phyloP scores from a whole-genome alignment of 2,329 filamentous ascomycete species.

The Pestalotiopsis sp. region DNA sequence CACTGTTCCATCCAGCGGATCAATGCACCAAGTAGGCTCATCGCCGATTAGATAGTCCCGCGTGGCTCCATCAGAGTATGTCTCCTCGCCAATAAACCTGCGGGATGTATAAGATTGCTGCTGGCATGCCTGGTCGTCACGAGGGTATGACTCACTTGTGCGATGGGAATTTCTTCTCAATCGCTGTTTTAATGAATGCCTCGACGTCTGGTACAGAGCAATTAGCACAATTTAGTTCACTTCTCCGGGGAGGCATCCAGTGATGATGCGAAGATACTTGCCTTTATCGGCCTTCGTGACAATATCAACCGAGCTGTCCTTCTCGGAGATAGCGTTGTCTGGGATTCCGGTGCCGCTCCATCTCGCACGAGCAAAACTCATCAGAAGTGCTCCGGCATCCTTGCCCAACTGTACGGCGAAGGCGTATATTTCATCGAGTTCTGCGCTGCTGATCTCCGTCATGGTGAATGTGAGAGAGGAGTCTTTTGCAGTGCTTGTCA shows the following conservation, averaged over 20 bases:
- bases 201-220: slow-evolving; percentile 62
- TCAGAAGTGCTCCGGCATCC: slow-evolving; percentile 68
- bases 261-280: slow-evolving; percentile 33
- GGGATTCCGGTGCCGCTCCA: slow-evolving; percentile 40
- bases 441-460: slow-evolving; percentile 36
- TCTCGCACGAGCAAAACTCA: slow-evolving; percentile 63
- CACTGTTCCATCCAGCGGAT: slow-evolving; percentile 78
- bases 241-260: background rate
- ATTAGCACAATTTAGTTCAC: background rate
- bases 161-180: slow-evolving; percentile 61
- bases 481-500: background rate
- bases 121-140: background rate
- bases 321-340: slow-evolving; percentile 57
- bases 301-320: slow-evolving; percentile 76
- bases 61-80: slow-evolving; percentile 69
- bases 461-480: slow-evolving; percentile 9
- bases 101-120: background rate
- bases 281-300: slow-evolving; percentile 78
- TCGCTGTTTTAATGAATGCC: slow-evolving; percentile 65
- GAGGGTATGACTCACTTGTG: slow-evolving; percentile 58
- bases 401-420: slow-evolving; percentile 74
- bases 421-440: slow-evolving; percentile 67
- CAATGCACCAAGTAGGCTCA: slow-evolving; percentile 73
- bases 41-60: slow-evolving; percentile 68
- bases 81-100: slow-evolving; percentile 78